Conservation (phyloP, 108 stramenopile species). For the Fragilariopsis cylindrus region DNA sequence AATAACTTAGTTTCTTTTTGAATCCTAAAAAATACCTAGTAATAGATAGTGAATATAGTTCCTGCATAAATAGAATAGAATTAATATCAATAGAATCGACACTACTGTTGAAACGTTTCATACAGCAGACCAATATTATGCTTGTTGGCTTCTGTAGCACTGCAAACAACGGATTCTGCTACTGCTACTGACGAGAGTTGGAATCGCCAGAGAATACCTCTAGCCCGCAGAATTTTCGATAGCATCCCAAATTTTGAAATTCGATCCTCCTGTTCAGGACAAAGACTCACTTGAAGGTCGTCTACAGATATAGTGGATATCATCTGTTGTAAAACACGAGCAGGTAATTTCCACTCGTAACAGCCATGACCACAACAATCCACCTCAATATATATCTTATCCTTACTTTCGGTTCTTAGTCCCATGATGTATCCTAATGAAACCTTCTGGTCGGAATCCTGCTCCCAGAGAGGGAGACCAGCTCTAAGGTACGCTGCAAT, state of each 20-base stretch:
- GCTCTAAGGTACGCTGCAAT: constrained; percentile 5
- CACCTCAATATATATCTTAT: constrained; percentile 13
- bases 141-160: constrained; percentile 6
- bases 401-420: not conserved
- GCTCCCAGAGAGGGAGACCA: constrained; percentile 15
- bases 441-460: not conserved
- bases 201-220: constrained; percentile 31
- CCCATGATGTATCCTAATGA: constrained; percentile 23
- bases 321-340: constrained; percentile 11
- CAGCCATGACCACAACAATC: constrained; percentile 21
- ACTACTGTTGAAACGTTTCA: not conserved
- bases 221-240: constrained; percentile 8
- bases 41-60: too few relatives aligned
- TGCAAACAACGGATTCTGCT: constrained; percentile 8
- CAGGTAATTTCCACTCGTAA: constrained; percentile 20
- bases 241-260: constrained; percentile 4
- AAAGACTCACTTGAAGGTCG: not conserved
- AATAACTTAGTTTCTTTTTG: too few relatives aligned
- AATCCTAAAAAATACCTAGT: too few relatives aligned
- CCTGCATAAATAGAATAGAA: not conserved
- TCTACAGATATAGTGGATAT: not conserved
- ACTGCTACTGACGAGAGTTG: constrained; percentile 10
- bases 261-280: not conserved
- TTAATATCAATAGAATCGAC: not conserved
- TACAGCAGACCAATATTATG: not conserved